phyloP scores from a whole-genome alignment of 2,329 filamentous ascomycete species.

The Aureobasidium sp. region DNA sequence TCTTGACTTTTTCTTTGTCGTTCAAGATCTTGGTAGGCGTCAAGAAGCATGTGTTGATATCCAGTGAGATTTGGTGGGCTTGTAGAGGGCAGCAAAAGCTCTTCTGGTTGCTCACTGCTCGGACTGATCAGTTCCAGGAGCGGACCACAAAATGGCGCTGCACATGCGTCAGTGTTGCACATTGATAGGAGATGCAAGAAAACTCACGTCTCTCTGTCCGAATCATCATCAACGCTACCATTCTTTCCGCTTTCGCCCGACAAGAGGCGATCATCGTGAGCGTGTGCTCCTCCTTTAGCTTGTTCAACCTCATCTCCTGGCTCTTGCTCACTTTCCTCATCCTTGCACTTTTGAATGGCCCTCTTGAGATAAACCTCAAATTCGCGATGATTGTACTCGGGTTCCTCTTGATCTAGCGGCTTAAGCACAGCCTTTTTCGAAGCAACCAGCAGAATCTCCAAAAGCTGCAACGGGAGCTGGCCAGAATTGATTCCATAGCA shows the following conservation, averaged over 20 bases:
- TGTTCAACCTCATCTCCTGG: background rate
- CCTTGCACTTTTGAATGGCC: background rate
- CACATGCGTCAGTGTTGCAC: background rate
- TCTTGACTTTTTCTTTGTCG: no score
- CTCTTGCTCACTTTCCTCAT: background rate
- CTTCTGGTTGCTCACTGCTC: no score
- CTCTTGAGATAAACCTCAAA: constrained; percentile 7
- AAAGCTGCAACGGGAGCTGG: background rate
- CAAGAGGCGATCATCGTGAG: background rate
- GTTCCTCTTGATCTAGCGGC: background rate
- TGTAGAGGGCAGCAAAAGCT: no score
- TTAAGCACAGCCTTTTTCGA: constrained; percentile 7
- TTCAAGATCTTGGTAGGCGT: no score
- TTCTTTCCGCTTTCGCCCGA: background rate
- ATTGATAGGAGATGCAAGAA: background rate
- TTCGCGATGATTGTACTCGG: constrained; percentile 1
- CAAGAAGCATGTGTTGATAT: no score
- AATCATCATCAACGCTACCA: background rate
- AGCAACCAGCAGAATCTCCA: background rate
- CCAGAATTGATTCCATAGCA: constrained; percentile 8
- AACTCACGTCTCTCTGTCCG: background rate
- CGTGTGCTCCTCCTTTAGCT: background rate
- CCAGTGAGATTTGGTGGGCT: no score
- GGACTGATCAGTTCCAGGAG: background rate
- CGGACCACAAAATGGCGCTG: background rate